phyloP scores from a whole-genome alignment of 331 rosid species.

The Acacia concinna region DNA sequence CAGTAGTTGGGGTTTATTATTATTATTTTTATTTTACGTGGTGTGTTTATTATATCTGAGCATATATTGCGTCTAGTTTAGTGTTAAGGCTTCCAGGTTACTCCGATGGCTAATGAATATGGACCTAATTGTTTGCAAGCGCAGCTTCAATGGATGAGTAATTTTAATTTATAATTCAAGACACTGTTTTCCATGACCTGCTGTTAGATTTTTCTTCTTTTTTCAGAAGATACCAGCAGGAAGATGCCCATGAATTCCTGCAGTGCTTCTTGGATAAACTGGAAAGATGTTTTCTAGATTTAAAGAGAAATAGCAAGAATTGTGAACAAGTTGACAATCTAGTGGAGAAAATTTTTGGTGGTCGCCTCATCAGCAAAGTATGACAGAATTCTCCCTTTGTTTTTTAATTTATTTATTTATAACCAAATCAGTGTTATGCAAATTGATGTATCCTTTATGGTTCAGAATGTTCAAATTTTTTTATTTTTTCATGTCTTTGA shows the following conservation, averaged over 20 bases:
- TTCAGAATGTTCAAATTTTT: conserved; percentile 3
- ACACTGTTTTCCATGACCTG: conserved; percentile 54
- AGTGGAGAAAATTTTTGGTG: conserved; percentile 77
- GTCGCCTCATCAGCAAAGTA: conserved; percentile 79
- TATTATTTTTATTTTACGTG: not conserved
- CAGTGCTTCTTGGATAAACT: conserved; percentile 80
- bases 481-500: conserved; percentile 7
- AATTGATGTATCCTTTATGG: conserved; percentile 18
- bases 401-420: not conserved
- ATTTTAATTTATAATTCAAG: not conserved
- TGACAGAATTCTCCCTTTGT: not conserved
- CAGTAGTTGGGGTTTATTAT: not conserved
- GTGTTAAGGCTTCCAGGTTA: not conserved
- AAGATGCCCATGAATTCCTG: conserved; percentile 95
- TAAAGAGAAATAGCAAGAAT: conserved; percentile 29
- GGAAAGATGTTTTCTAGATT: conserved; percentile 50
- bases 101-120: not conserved
- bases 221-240: conserved; percentile 73
- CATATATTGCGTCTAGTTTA: not conserved
- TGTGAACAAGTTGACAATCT: conserved; percentile 47
- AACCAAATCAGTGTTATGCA: conserved; percentile 9
- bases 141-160: not conserved
- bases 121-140: not conserved
- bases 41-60: not conserved
- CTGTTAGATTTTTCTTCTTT: conserved; percentile 61